A percentile compares a stretch with the other conserved stretches of the same genome.
Evolutionary conservation across 768 basidiomycete species (phyloP).

Genomic region (Trametes coccinea): DNA sequence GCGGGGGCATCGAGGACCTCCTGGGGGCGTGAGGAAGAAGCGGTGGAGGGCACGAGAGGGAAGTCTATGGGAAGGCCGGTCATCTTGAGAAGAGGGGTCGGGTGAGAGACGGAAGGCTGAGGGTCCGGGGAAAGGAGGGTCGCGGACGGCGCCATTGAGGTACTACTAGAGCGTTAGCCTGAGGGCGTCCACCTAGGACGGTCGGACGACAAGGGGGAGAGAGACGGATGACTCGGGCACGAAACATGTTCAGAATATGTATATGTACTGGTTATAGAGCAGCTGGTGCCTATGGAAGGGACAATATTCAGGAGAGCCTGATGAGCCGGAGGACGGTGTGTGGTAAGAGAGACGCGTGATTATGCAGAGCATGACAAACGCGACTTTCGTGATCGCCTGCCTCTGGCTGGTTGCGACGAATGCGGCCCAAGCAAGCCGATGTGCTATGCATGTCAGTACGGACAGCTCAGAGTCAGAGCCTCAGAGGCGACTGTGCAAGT

Average conservation of each 20-base stretch:
- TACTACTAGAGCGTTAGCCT: background rate
- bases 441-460: background rate
- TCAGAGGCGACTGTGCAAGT: too few relatives aligned
- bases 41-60: slow-evolving; percentile 15
- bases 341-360: slow-evolving; percentile 17
- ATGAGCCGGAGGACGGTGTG: background rate
- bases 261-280: background rate
- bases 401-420: background rate
- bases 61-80: slow-evolving; percentile 16
- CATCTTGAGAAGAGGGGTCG: slow-evolving; percentile 13
- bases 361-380: background rate
- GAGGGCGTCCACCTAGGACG: background rate
- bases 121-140: background rate
- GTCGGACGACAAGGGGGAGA: background rate
- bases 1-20: slow-evolving; percentile 22
- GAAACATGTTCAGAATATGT: background rate
- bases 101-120: background rate
- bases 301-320: slow-evolving; percentile 6
- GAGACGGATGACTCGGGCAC: background rate
- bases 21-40: slow-evolving; percentile 24
- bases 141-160: slow-evolving; percentile 18
- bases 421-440: too few relatives aligned
- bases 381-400: background rate
- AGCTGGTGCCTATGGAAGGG: background rate
- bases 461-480: background rate